Percentiles rank a stretch among this genome's conserved stretches.
Conservation (phyloP, 768 basidiomycete genomes). For the Sutorius australiensis region DNA sequence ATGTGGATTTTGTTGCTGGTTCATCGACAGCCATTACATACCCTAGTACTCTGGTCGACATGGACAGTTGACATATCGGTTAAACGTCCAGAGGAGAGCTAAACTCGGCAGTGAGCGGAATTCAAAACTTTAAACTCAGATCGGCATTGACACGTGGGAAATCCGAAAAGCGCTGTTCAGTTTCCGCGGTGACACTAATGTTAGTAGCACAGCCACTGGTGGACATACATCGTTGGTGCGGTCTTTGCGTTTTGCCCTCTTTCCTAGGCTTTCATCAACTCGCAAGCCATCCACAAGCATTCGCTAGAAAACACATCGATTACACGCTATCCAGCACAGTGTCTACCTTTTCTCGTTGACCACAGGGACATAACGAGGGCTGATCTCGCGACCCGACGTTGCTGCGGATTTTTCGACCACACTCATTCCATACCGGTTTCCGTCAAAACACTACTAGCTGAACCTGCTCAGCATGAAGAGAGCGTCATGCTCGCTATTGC, state of each 20-base stretch:
- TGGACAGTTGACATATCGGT: no score
- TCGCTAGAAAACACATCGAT: neutral
- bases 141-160: neutral
- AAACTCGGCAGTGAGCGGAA: no score
- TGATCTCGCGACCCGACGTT: slow-evolving; percentile 14
- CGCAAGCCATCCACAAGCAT: neutral
- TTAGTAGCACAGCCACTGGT: slow-evolving; percentile 19
- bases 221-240: slow-evolving; percentile 7
- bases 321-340: neutral
- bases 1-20: neutral
- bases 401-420: slow-evolving; percentile 27
- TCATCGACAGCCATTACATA: neutral
- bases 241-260: slow-evolving; percentile 8
- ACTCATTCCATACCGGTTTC: slow-evolving; percentile 14
- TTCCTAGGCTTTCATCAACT: slow-evolving; percentile 4
- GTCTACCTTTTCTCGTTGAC: slow-evolving; percentile 1
- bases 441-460: slow-evolving; percentile 1
- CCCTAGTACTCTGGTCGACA: neutral
- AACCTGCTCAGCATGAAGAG: slow-evolving; percentile 24
- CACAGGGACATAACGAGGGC: slow-evolving; percentile 7
- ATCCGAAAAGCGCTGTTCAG: neutral
- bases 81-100: neutral
- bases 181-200: slow-evolving; percentile 7
- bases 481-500: slow-evolving; percentile 21
- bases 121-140: neutral